Conservation (phyloP, 2,329 filamentous ascomycete genomes). For the Microsporum canis region DNA sequence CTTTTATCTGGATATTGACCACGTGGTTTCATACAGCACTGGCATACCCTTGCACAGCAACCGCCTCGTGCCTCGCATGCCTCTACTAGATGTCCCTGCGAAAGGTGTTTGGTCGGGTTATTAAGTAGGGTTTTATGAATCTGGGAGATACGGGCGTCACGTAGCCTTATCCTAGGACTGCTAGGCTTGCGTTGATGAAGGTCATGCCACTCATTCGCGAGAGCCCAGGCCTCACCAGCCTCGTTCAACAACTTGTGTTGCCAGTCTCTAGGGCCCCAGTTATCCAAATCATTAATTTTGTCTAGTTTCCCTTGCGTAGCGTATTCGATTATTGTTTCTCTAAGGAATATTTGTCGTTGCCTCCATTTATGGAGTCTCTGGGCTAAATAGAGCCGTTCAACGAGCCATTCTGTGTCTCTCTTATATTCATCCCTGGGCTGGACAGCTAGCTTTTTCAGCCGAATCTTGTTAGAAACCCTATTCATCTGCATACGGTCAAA, state of each 20-base stretch:
- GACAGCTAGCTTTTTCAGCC: neutral
- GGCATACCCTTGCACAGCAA: conserved; percentile 2
- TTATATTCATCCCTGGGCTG: neutral
- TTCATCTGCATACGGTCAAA: conserved; percentile 3
- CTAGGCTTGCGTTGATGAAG: neutral
- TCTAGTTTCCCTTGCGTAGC: neutral
- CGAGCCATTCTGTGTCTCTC: neutral
- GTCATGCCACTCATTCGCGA: neutral
- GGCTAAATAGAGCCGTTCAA: neutral
- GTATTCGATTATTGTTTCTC: neutral
- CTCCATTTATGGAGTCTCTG: neutral
- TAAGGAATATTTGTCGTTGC: neutral
- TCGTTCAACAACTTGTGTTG: neutral
- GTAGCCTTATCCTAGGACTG: neutral
- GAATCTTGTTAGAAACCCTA: conserved; percentile 1
- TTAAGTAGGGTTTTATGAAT: neutral
- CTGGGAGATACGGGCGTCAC: neutral
- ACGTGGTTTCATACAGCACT: conserved; percentile 2
- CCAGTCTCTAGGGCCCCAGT: neutral
- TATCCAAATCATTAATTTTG: neutral
- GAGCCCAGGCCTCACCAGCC: neutral
- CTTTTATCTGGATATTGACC: neutral
- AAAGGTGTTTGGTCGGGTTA: conserved; percentile 1
- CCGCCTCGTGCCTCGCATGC: neutral
- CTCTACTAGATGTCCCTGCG: neutral